Evolutionary conservation across 1,284 basidiomycete species (phyloP), one percentile per base, ranked within the genome.

Genomic region (Pseudozyma pruni): DNA sequence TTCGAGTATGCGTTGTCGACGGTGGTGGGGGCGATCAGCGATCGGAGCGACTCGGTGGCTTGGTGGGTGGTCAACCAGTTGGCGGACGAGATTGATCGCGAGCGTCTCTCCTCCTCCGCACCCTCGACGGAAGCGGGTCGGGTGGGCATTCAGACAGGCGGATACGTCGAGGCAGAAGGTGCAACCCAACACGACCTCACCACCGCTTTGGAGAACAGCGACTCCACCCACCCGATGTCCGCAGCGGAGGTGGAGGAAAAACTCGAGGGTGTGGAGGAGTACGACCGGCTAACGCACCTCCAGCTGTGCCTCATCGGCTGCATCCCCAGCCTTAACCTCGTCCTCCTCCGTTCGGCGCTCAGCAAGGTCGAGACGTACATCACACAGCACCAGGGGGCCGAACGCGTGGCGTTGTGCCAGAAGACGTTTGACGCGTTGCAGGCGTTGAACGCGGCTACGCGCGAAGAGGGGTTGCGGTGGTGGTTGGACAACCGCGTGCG

Each of bases 381-480:
- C 38, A 22, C 66, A 10, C 45, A 50, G 19, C 66, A 61, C 25
- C 50, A 50, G 43, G 47, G 49, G 27, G 27, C 8, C 8, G 54
- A 64, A 33, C 20, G 47, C 34, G 9, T 40, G 10, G 53, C 41
- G 16, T 43, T 72, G 55, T 81, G 68, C 47, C 68, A 75, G 45
- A 66, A 72, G 39, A 68, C 72, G 11, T 79, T 75, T 34, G 73
- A 75, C 10, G 63, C 74, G 2, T 56, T 81, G 17, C 58, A 66
- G 32, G 75, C 64, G 10, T 64, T 81, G 31, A 78, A 81, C 39
- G 77, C 76, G 1, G 72, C 76, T 29, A 78, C 77, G 17, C 50
- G 76, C 8, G 76, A 78, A 27, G 80, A 81, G 45, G 80, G 78
- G 10, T 41, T 81, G 37, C 46, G 70, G 17, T 81, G 80, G 80